Base-by-base conservation (phyloP, 495 filamentous ascomycete species). In the Trichoderma asperelloides region DNA sequence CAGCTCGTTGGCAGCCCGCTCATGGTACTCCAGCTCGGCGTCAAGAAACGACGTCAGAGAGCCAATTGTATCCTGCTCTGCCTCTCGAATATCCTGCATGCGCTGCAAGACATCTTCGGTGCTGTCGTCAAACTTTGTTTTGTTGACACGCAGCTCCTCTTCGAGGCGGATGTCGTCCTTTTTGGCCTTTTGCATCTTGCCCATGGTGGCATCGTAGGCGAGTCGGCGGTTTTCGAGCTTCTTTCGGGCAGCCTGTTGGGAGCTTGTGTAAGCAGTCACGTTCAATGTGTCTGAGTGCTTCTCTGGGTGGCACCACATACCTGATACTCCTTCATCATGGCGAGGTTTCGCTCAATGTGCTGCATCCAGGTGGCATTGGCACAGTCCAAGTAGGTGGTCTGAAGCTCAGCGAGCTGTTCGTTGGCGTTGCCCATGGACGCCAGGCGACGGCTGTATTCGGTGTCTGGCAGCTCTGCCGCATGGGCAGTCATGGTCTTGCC, bases 271-370 rank as follows among this genome's bases (percentile, higher is more conserved):
- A 78, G 70, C 21, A 60, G 18, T 4, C 15, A 27, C 41, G n/a
- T 45, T 33, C 3, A 27, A 25, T 9, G 23, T 15, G 15, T 21
- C 47, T 15, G 1, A 60, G 28, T 4, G 28, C 8, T 30, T 15
- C 15, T 37, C 13, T 3, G 16, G 18, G 71, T 76, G 64, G 81
- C 90, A 9, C 18, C 6, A 3, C 66, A 27, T 63, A 67, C 91
- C 85, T 97, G 93, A 69, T 97, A 97, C 72, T 98, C 96, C 75
- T 96, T 98, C 91, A 98, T 92, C 84, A 96, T 93, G 37, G 91
- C 89, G 67, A 97, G 77, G 13, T 91, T 95, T 69, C 94, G 82
- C 74, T 98, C 95, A 63, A 96, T 77, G 13, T 91, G 91, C 77
- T 98, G 94, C 67, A 97, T 84, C 95, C 95, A 97, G 75, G 86